A percentile compares a stretch with the other conserved stretches of the same genome.
phyloP scores from a whole-genome alignment of 495 filamentous ascomycete species.

The Penicillium angulare region DNA sequence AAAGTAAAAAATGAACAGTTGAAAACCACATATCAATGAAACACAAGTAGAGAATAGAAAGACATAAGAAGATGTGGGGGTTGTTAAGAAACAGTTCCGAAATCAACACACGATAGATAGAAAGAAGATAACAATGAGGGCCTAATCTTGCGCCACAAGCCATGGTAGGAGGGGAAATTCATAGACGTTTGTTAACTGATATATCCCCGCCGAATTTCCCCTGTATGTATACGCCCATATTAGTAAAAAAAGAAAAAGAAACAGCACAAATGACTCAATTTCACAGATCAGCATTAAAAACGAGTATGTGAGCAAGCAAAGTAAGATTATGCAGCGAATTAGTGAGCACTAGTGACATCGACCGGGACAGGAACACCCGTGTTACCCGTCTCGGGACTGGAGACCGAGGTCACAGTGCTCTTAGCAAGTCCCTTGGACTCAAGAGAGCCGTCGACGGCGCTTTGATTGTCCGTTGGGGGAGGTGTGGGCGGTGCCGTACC shows the following conservation, averaged over 20 bases:
- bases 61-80: slow-evolving; percentile 15
- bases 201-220: slow-evolving; percentile 33
- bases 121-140: slow-evolving; percentile 25
- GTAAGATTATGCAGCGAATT: slow-evolving; percentile 27
- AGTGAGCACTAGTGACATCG: slow-evolving; percentile 28
- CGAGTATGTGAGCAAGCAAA: slow-evolving; percentile 42
- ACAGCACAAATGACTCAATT: slow-evolving; percentile 21
- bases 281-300: slow-evolving; percentile 27
- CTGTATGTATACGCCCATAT: slow-evolving; percentile 47
- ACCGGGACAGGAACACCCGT: slow-evolving; percentile 32
- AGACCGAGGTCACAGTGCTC: slow-evolving; percentile 35
- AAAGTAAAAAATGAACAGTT: background rate
- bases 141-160: slow-evolving; percentile 41
- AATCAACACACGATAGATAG: slow-evolving; percentile 18
- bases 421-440: slow-evolving; percentile 35
- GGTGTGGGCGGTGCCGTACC: slow-evolving; percentile 45
- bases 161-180: slow-evolving; percentile 27
- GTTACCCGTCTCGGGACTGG: slow-evolving; percentile 32
- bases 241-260: slow-evolving; percentile 35
- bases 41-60: slow-evolving; percentile 22
- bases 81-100: slow-evolving; percentile 12
- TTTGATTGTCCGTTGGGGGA: slow-evolving; percentile 42
- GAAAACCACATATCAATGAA: slow-evolving; percentile 12
- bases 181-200: slow-evolving; percentile 23
- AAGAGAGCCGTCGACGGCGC: slow-evolving; percentile 27